A percentile compares a stretch with the other conserved stretches of the same genome.
Evolutionary conservation across 108 stramenopile genomes (phyloP).

Genomic region (Cyclotella atomus): DNA sequence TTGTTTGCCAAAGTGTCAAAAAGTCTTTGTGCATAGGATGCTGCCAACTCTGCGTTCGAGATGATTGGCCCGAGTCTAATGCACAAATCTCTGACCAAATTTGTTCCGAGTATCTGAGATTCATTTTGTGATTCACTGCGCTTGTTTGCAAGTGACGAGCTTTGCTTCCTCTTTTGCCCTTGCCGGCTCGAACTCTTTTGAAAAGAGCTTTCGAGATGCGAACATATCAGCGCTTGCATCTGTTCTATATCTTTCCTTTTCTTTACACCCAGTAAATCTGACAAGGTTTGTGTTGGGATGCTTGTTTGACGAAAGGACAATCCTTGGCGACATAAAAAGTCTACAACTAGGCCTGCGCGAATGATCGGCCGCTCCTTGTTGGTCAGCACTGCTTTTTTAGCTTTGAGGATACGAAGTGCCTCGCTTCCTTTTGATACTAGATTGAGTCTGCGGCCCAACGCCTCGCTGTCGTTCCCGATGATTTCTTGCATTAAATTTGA

Average conservation of each 20-base stretch:
- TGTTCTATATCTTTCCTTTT: slow-evolving; percentile 26
- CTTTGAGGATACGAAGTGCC: slow-evolving; percentile 22
- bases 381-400: not conserved
- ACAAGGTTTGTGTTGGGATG: slow-evolving; percentile 11
- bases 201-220: slow-evolving; percentile 18
- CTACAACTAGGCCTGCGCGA: slow-evolving; percentile 35
- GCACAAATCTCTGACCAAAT: slow-evolving; percentile 41
- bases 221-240: slow-evolving; percentile 32
- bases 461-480: slow-evolving; percentile 20
- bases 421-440: slow-evolving; percentile 23
- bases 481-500: slow-evolving; percentile 16
- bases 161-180: not conserved
- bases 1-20: not conserved
- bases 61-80: slow-evolving; percentile 41
- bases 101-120: slow-evolving; percentile 4
- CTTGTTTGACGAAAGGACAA: slow-evolving; percentile 12
- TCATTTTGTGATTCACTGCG: not conserved
- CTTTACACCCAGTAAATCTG: not conserved
- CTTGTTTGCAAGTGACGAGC: not conserved
- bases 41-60: slow-evolving; percentile 34
- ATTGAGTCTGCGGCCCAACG: slow-evolving; percentile 5
- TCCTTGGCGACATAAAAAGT: slow-evolving; percentile 31
- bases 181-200: not conserved
- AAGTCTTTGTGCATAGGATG: slow-evolving; percentile 20
- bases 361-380: slow-evolving; percentile 9